Base-by-base conservation (phyloP, 345 rosid genomes). In the Bretschneidera sinensis region DNA sequence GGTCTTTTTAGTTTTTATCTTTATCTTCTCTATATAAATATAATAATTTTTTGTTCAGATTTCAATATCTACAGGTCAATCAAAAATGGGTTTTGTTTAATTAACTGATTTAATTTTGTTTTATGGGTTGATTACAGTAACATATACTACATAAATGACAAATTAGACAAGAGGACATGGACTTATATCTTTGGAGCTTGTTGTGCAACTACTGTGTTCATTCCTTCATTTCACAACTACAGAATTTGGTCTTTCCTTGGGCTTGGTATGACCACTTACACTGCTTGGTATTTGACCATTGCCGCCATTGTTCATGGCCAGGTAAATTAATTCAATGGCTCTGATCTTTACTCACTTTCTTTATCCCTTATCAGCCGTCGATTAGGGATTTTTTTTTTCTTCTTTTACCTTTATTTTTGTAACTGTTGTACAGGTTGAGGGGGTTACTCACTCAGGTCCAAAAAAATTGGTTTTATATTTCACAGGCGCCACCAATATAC, bases 111-210 rank as follows among this genome's bases (percentile, higher is more conserved):
- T 6, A 3, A 45, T 43, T 25, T 62, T 17, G 24, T 61, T 55
- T 20, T 11, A 39, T 33, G 14, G 17, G 52, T 65, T 20, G 10
- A 48, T 63, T 64, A 55, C 84, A 89, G 96, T 61, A 89, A 86
- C 60, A 89, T 89, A 63, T 86, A 89, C 73, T 89, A 89, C 68
- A 86, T 89, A 43, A 77, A 86, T 61, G 89, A 84, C 78, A 77
- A 78, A 20, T 57, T 86, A 35, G 90, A 86, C 82, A 89, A 89
- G 83, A 81, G 92, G 82, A 86, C 96, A 67, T 89, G 94, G 96
- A 86, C 96, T 5, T 89, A 89, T 60, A 86, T 89, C 54, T 89
- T 89, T 61, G 96, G 96, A 75, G 92, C 91, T 9, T 89, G 96
- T 60, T 89, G 96, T 63, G 96, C 91, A 20, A 83, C 88, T 20